Percentiles rank a stretch among this genome's conserved stretches.
phyloP scores from a whole-genome alignment of 2,329 filamentous ascomycete genomes.

The Lecanoromycetidae sp. region DNA sequence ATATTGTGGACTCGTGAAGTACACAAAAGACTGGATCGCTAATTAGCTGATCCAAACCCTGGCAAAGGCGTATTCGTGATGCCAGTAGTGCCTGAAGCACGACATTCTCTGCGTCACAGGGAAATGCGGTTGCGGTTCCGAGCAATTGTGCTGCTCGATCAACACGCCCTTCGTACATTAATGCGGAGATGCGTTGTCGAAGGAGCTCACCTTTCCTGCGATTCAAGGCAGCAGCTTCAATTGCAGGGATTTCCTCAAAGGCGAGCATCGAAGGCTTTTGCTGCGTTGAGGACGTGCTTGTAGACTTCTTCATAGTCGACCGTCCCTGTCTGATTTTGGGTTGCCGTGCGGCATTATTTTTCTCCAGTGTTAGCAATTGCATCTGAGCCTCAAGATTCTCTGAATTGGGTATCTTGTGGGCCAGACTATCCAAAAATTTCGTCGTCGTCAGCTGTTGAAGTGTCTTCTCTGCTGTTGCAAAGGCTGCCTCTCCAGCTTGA shows the following conservation, averaged over 20 bases:
- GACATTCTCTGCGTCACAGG: neutral
- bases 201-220: constrained; percentile 7
- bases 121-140: neutral
- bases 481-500: constrained; percentile 1
- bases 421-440: neutral
- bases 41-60: constrained; percentile 60
- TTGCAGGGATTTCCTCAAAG: neutral
- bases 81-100: constrained; percentile 42
- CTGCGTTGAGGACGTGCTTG: neutral
- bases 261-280: neutral
- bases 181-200: constrained; percentile 1
- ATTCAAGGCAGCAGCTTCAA: neutral
- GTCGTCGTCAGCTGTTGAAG: constrained; percentile 3
- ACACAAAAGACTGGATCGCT: constrained; percentile 77
- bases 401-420: neutral
- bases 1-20: constrained; percentile 84
- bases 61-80: constrained; percentile 55
- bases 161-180: constrained; percentile 8
- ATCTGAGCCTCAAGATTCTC: constrained; percentile 2
- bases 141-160: constrained; percentile 10
- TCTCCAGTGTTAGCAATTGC: constrained; percentile 3
- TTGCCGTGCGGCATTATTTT: neutral
- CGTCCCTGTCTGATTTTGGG: constrained; percentile 2
- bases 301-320: neutral
- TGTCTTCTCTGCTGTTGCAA: constrained; percentile 8